Evolutionary conservation across 495 filamentous ascomycete genomes (phyloP).

Genomic region (Podospora tetraspora): DNA sequence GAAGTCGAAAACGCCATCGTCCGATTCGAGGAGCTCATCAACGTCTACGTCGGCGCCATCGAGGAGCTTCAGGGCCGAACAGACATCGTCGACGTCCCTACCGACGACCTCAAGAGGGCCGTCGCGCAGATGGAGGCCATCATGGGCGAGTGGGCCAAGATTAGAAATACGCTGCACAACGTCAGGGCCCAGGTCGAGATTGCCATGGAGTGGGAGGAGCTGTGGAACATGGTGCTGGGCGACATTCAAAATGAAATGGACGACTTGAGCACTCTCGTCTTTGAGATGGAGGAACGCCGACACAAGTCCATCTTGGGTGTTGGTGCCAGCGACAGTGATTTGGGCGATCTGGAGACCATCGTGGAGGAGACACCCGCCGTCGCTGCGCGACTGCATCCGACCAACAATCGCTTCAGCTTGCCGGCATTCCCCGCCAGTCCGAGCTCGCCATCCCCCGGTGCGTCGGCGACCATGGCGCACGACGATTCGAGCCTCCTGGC

Average conservation of each 20-base stretch:
- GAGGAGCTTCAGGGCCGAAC: constrained; percentile 77
- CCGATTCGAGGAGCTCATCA: constrained; percentile 79
- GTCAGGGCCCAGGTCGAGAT: constrained; percentile 90
- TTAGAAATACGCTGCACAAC: constrained; percentile 64
- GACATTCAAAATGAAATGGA: constrained; percentile 91
- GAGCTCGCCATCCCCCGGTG: constrained; percentile 52
- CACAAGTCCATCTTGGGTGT: constrained; percentile 66
- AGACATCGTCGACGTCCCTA: constrained; percentile 65
- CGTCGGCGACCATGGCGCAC: constrained; percentile 55
- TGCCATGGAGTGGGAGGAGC: constrained; percentile 97
- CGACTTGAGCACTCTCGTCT: constrained; percentile 72
- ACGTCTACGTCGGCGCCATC: constrained; percentile 84
- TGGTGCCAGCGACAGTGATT: constrained; percentile 58
- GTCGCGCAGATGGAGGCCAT: constrained; percentile 85
- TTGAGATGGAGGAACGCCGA: constrained; percentile 93
- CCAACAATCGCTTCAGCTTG: constrained; percentile 62
- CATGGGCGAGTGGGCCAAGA: constrained; percentile 74
- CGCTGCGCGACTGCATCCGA: constrained; percentile 35
- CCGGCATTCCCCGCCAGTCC: constrained; percentile 52
- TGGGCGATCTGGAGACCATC: constrained; percentile 88
- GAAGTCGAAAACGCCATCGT: constrained; percentile 83
- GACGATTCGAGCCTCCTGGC: constrained; percentile 79
- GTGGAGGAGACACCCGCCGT: constrained; percentile 76
- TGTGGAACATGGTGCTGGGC: constrained; percentile 88
- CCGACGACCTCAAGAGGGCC: constrained; percentile 61